Evolutionary conservation across 176 grass and related monocot genomes (phyloP), one percentile per base, ranked within the genome.

Genomic region (Melocanna baccifera): DNA sequence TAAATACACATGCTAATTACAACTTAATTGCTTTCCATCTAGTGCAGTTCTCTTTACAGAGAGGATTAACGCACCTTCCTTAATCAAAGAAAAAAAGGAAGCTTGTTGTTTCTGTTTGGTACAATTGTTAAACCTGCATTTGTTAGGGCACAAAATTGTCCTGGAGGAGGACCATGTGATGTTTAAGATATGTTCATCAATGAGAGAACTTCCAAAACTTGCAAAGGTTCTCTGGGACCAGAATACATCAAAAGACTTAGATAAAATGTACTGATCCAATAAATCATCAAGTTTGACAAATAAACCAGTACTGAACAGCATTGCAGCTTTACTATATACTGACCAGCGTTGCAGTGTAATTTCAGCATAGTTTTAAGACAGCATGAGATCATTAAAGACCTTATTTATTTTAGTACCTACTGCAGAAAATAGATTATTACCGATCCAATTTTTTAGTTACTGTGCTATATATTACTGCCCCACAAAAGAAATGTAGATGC

Each of bases 241-340:
- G 7, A 67, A 67, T 67, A 30, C 18, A 81, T 15, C 66, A 64
- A 50, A 55, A 64, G 58, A 63, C 58, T 80, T 86, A 0, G 3
- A 23, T 7, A 41, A 34, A 18, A 13, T 26, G 25, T 76, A 20
- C 36, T 45, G 15, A 25, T 88, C 40, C 10, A 12, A 47, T 48
- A 78, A 83, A 69, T 18, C 32, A 75, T 48, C 69, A 47, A 67
- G 69, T 40, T 85, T 69, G 62, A 40, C 39, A 63, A 51, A 70
- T 51, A 42, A 88, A 36, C 36, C 50, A 62, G 12, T 50, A 22
- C 37, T 45, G 19, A 37, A 4, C 23, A 26, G 58, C 25, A 88
- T 37, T 76, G 20, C 19, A 69, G 29, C 62, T 85, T 29, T 40
- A 73, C 53, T 26, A 65, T 41, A 18, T 2, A 37, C 2, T 32